These are phyloP conservation scores for Echeveria elegans DNA, from an alignment of 164 flowering plant genomes.

Conservation along the genomic window DNA sequence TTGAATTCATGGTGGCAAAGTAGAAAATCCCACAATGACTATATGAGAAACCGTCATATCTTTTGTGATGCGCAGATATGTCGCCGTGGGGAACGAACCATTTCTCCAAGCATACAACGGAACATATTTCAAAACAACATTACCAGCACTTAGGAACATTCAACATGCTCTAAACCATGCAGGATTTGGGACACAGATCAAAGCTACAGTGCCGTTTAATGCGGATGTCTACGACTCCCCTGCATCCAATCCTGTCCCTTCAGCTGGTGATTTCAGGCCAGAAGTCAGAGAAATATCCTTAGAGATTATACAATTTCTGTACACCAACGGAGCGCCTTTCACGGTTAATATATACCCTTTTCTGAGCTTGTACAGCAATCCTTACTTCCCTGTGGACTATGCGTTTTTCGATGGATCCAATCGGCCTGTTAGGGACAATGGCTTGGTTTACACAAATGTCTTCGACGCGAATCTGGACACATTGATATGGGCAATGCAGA, in stretches of 20 bases:
- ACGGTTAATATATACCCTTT: slow-evolving; percentile 92
- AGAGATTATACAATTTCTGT: slow-evolving; percentile 46
- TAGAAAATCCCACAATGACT: too few species aligned
- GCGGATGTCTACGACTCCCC: slow-evolving; percentile 75
- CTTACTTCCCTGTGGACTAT: slow-evolving; percentile 66
- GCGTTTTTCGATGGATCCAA: slow-evolving; percentile 75
- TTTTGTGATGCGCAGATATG: slow-evolving; percentile 43
- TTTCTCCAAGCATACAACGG: slow-evolving; percentile 65
- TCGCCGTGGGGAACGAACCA: slow-evolving; percentile 90
- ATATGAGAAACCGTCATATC: not conserved
- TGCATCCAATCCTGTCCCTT: slow-evolving; percentile 64
- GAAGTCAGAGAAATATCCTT: slow-evolving; percentile 50
- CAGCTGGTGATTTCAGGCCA: slow-evolving; percentile 74
- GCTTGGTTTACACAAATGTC: slow-evolving; percentile 50
- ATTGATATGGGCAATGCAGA: slow-evolving; percentile 43
- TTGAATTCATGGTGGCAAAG: too few species aligned
- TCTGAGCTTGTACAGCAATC: slow-evolving; percentile 64
- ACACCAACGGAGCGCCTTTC: slow-evolving; percentile 55
- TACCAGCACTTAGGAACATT: slow-evolving; percentile 67
- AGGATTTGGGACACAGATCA: slow-evolving; percentile 31
- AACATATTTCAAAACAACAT: slow-evolving; percentile 32
- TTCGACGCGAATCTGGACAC: slow-evolving; percentile 93
- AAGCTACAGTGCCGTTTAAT: slow-evolving; percentile 75
- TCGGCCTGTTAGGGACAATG: slow-evolving; percentile 46
- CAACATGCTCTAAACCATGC: slow-evolving; percentile 59